Base-by-base conservation (phyloP, 176 grass and related monocot species). In the Poa pratensis region DNA sequence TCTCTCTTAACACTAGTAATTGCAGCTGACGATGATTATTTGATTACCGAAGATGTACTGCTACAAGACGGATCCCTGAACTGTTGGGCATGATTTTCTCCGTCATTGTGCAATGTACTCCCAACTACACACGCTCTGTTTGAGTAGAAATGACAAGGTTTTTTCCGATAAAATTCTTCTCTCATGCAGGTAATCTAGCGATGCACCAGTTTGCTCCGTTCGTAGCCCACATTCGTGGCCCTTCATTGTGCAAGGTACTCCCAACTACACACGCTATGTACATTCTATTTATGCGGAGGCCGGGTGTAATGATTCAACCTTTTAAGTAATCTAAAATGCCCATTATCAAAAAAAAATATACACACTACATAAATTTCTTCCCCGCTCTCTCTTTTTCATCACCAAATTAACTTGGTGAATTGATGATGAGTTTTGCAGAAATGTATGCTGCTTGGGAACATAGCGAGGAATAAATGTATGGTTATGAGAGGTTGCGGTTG, bases 401-500 rank as follows among this genome's bases (percentile, higher is more conserved):
- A 55, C 53, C 16, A 79, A 43, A 68, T 53, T 23, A 35, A 18
- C 24, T 10, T 10, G 30, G 23, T 28, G 13, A 73, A 60, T 69
- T 35, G 20, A 23, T 69, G 79, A 48, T 27, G 42, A 3, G 24
- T 28, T 74, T 73, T 81, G 66, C 65, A 82, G 27, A 23, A 54
- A 77, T 76, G 52, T 35, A 55, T 39, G 52, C 32, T 77, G 11
- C 22, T 48, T 73, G 13, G 70, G 70, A 55, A 77, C 18, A 23
- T 58, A 58, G 75, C 76, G 20, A 43, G n/a, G n/a, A 79, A 37
- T 77, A 23, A 77, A 61, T 42, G 69, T 72, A 46, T 43, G 20
- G 35, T 46, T 45, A 20, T 2, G 28, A 16, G 20, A 77, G 13
- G 39, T 22, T 39, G 52, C 35, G 12, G 32, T 59, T 16, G 42